These are phyloP conservation scores for Malus sieversii DNA, from an alignment of 306 rosid genomes.

Conservation along the genomic window DNA sequence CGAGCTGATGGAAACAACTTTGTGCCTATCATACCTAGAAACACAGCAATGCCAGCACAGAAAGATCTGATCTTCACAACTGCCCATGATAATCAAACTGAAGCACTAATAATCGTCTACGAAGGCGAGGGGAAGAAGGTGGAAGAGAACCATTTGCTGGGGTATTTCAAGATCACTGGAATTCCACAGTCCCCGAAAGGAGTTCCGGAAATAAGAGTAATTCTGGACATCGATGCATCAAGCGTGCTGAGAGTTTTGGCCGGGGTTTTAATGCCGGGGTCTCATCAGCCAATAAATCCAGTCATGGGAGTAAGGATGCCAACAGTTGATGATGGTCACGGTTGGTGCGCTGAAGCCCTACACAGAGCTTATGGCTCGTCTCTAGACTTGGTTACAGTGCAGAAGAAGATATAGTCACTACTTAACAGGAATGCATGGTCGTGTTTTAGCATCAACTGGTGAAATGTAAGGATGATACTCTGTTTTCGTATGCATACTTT, in stretches of 20 bases:
- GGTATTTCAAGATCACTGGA: constrained; percentile 68
- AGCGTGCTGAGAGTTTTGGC: constrained; percentile 58
- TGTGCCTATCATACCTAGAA: constrained; percentile 56
- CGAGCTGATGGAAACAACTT: constrained; percentile 57
- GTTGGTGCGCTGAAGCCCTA: constrained; percentile 84
- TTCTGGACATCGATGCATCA: constrained; percentile 76
- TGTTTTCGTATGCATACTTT: background rate
- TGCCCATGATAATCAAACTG: constrained; percentile 60
- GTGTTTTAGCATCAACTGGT: background rate
- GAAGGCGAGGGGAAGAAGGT: constrained; percentile 62
- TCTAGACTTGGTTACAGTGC: constrained; percentile 51
- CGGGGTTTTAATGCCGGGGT: constrained; percentile 54
- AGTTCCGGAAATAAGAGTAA: constrained; percentile 57
- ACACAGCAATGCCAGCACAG: constrained; percentile 72
- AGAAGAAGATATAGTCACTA: constrained; percentile 29
- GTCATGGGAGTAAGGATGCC: constrained; percentile 89
- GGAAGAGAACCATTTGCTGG: constrained; percentile 68
- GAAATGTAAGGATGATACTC: background rate
- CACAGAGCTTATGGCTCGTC: constrained; percentile 46
- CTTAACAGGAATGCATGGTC: background rate
- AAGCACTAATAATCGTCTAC: constrained; percentile 61
- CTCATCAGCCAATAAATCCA: constrained; percentile 41
- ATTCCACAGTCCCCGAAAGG: constrained; percentile 69
- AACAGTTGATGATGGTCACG: constrained; percentile 72
- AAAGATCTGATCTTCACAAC: constrained; percentile 67